These are phyloP conservation scores for Panicum virgatum DNA, from an alignment of 202 grass and related monocot species.

Conservation along the genomic window DNA sequence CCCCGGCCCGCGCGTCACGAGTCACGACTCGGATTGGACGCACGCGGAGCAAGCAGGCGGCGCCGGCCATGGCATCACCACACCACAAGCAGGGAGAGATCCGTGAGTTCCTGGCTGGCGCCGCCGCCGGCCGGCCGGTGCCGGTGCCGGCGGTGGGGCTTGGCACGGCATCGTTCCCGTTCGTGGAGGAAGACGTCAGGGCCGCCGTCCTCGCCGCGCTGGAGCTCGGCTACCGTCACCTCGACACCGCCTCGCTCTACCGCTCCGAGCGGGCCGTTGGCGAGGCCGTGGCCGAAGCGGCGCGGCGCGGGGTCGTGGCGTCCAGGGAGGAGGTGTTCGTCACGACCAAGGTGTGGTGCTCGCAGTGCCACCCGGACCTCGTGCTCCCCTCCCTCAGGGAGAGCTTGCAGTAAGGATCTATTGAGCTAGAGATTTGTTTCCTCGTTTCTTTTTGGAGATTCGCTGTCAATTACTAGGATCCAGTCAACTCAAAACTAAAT, in stretches of 20 bases:
- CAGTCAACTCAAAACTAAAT: neutral
- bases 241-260: conserved; percentile 68
- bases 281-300: conserved; percentile 53
- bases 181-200: conserved; percentile 33
- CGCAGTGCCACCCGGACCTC: conserved; percentile 48
- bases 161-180: conserved; percentile 34
- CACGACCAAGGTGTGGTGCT: conserved; percentile 81
- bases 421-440: neutral
- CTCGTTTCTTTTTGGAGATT: neutral
- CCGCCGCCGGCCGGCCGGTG: neutral
- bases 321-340: conserved; percentile 66
- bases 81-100: neutral
- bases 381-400: conserved; percentile 62
- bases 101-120: neutral
- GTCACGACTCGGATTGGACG: too few relatives aligned
- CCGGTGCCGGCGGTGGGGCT: conserved; percentile 49
- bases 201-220: conserved; percentile 46
- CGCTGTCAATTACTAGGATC: neutral
- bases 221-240: conserved; percentile 69
- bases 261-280: conserved; percentile 49
- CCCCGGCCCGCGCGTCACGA: too few relatives aligned
- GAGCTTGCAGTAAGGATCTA: conserved; percentile 41
- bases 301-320: conserved; percentile 35
- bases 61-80: conserved; percentile 28
- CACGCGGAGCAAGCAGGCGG: neutral